Evolutionary conservation across 169 alveolate species (phyloP).

Genomic region (Cyclospora cayetanensis): DNA sequence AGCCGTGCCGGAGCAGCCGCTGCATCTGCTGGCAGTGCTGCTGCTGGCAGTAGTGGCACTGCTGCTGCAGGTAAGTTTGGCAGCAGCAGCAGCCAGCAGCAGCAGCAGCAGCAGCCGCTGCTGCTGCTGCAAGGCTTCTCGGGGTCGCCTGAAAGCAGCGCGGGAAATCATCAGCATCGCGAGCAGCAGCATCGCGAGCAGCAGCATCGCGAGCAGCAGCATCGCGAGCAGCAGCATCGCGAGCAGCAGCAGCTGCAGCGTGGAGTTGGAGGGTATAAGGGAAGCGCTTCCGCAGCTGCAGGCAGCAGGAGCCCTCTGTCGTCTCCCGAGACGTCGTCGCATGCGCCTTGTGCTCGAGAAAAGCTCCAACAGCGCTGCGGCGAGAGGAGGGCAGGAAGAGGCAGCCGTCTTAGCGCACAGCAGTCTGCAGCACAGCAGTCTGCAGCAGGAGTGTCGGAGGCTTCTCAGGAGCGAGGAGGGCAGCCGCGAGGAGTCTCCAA

Average conservation of each 20-base stretch:
- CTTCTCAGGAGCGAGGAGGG: background rate
- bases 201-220: background rate
- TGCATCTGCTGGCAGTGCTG: background rate
- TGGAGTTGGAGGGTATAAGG: no score
- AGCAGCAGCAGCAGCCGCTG: slow-evolving; percentile 29
- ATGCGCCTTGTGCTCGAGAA: background rate
- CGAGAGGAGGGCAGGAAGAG: background rate
- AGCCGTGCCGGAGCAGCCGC: slow-evolving; percentile 28
- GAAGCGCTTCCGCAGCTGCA: no score
- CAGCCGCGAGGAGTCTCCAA: background rate
- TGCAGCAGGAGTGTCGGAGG: background rate
- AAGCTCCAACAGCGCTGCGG: background rate
- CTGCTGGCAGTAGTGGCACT: no score
- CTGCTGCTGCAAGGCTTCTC: background rate
- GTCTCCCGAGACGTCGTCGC: background rate
- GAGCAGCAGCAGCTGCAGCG: slow-evolving; percentile 53
- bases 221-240: no score
- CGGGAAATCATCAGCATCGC: background rate
- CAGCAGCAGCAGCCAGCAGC: slow-evolving; percentile 58
- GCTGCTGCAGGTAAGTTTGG: no score
- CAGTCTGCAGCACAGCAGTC: slow-evolving; percentile 18
- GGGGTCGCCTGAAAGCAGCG: slow-evolving; percentile 8
- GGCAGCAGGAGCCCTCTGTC: no score
- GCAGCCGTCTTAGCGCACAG: background rate
- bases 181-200: background rate